Base-by-base conservation (phyloP, 768 basidiomycete genomes). In the Phylloporus rhodoxanthus region DNA sequence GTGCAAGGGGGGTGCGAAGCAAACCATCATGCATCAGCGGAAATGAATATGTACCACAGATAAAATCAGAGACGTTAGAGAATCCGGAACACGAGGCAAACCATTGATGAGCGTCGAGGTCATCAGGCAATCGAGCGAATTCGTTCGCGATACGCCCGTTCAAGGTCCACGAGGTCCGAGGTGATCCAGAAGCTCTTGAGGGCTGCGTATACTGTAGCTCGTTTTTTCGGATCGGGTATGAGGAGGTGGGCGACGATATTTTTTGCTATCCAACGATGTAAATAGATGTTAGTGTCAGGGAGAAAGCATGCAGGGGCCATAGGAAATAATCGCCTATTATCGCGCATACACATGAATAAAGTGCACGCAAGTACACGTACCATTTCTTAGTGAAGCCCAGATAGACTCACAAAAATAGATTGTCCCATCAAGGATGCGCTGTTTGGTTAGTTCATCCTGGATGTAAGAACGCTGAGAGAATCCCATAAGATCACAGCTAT, bases 151-250 rank as follows among this genome's bases (percentile, higher is more conserved):
- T 87, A 90, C 17, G 82, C 75, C 19, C 68, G 68, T 51, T 82
- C 75, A 45, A 92, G 72, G 45, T 82, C 80, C 21, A 75, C 65
- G 25, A 79, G 61, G 58, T 91, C 87, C 30, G 69, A 73, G 19
- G 63, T 59, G 51, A 92, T 88, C 89, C 89, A 92, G 25, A 58
- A 54, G 63, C 78, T 80, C 52, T 75, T 63, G 43, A 90, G 69
- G 2, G 88, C 85, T 50, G 68, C 66, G 32, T 75, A 63, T 25
- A 87, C 79, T 0, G 85, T 89, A 15, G 80, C 80, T 15, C 89
- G 82, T 38, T 74, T 64, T 20, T 64, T 64, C 49, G 76, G 74
- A 55, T 86, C 72, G 43, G 79, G 76, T 46, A 80, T 66, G 36
- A 91, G 76, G 41, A 92, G 72, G n/a, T 75, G 68, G 26, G 68